A percentile compares a stretch with the other conserved stretches of the same genome.
Conservation (phyloP, 306 rosid species). For the Betula pendula region DNA sequence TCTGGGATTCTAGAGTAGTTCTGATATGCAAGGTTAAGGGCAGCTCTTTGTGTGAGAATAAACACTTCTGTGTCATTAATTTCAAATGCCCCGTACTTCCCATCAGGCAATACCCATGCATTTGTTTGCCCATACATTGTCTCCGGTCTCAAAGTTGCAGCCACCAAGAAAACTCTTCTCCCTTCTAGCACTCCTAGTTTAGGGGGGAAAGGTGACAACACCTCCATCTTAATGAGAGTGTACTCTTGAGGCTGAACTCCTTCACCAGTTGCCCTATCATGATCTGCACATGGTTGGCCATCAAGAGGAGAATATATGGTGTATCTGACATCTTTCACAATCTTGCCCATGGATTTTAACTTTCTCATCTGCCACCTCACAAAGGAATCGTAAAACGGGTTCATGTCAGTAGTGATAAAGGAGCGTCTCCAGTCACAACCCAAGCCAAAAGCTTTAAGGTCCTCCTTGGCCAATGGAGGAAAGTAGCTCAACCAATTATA, state of each 20-base stretch:
- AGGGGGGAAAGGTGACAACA: conserved; percentile 63
- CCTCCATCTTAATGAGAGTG: conserved; percentile 87
- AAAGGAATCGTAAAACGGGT: conserved; percentile 78
- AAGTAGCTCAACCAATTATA: conserved; percentile 80
- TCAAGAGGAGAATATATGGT: conserved; percentile 82
- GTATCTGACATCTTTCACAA: conserved; percentile 92
- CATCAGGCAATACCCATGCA: conserved; percentile 96
- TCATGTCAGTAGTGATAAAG: conserved; percentile 73
- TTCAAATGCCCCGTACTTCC: conserved; percentile 88
- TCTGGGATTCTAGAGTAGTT: conserved; percentile 61
- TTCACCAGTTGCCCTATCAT: conserved; percentile 91
- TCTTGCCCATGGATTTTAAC: conserved; percentile 74
- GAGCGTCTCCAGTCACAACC: conserved; percentile 97
- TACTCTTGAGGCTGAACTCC: conserved; percentile 98
- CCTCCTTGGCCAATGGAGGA: conserved; percentile 86
- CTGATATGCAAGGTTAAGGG: conserved; percentile 92
- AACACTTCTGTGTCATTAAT: conserved; percentile 76
- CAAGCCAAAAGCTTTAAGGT: conserved; percentile 89
- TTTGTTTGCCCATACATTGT: conserved; percentile 98
- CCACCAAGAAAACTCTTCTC: conserved; percentile 71
- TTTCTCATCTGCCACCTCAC: conserved; percentile 97
- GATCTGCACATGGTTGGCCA: conserved; percentile 99
- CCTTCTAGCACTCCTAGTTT: conserved; percentile 73
- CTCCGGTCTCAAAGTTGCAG: conserved; percentile 95
- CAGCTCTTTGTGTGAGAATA: conserved; percentile 68